Conservation (phyloP, 352 stramenopile genomes). For the Pythium oligandrum region DNA sequence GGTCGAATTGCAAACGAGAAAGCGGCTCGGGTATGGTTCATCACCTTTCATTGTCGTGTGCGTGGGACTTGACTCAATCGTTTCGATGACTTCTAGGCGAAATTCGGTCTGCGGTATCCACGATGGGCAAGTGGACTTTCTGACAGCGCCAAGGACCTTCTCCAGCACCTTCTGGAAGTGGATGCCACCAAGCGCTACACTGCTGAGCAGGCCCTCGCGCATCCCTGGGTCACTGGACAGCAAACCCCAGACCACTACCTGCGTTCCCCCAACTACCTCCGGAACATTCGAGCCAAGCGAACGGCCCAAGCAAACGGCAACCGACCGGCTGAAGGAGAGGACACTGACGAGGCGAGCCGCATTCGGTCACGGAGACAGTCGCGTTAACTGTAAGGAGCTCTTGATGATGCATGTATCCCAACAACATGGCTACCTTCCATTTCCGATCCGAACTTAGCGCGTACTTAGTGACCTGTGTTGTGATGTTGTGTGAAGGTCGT, state of each 20-base stretch:
- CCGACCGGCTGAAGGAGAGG: neutral
- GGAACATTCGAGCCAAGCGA: slow-evolving; percentile 68
- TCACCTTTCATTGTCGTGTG: slow-evolving; percentile 10
- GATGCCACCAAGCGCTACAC: slow-evolving; percentile 75
- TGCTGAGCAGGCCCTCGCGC: slow-evolving; percentile 72
- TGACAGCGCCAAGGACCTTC: slow-evolving; percentile 81
- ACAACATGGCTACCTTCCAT: slow-evolving; percentile 5
- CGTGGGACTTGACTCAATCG: too few species aligned
- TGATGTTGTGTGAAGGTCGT: slow-evolving; percentile 15
- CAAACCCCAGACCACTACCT: slow-evolving; percentile 85
- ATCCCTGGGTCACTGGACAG: slow-evolving; percentile 84
- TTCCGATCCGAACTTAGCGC: slow-evolving; percentile 3
- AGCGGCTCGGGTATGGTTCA: slow-evolving; percentile 42
- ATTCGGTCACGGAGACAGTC: slow-evolving; percentile 64
- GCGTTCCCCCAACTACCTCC: slow-evolving; percentile 83
- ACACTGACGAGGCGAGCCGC: slow-evolving; percentile 10
- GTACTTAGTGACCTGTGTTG: neutral
- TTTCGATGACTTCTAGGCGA: slow-evolving; percentile 41
- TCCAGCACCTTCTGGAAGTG: slow-evolving; percentile 79
- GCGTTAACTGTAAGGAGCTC: slow-evolving; percentile 25
- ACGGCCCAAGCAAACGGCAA: too few species aligned
- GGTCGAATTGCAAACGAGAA: slow-evolving; percentile 77
- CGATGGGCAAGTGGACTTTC: slow-evolving; percentile 89
- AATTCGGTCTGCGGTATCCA: slow-evolving; percentile 94
- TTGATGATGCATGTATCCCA: too few species aligned